Base-by-base conservation (phyloP, 176 grass and related monocot genomes). In the Chloris gayana region DNA sequence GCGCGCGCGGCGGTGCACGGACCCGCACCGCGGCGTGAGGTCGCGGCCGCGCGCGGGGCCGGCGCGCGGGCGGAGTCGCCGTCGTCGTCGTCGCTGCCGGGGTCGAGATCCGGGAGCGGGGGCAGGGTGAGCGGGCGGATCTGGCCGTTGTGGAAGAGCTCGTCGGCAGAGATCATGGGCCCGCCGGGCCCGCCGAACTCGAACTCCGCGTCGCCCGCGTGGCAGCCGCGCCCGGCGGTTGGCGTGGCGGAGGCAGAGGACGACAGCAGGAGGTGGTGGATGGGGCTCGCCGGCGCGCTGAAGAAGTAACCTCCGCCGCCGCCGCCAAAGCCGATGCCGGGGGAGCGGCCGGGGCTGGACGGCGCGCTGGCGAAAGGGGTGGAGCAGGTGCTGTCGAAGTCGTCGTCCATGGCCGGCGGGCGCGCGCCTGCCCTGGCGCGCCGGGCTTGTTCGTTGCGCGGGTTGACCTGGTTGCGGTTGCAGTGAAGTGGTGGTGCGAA, bases 91-190 rank as follows among this genome's bases (percentile, higher is more conserved):
- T 90, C 89, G 41, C 77, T 88, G 13, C 54, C 88, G 53, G 83
- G 83, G 73, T 90, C 90, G 60, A 87, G 88, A 83, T 78, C 88
- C 61, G 46, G 90, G 74, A 94, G 78, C 37, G 88, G 82, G 84
- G 92, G 77, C 37, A 95, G 83, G 66, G 89, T 98, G 49, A 98
- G 86, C 25, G 95, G 92, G 0, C 95, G 88, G 92, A 98, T 98
- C 92, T 98, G 92, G 61, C 95, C 95, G 75, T 98, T 91, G 78
- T 88, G 72, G 82, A 98, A 98, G 71, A 98, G 89, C 80, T 98
- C 90, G 67, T 98, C 95, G 9, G 95, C 95, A 19, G 95, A 95
- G 74, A 92, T 95, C 95, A 98, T 98, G 25, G 88, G 83, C 14
- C 90, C 90, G 14, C 83, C 84, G 6, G 84, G 82, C 3, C 82